Evolutionary conservation across 2,329 filamentous ascomycete genomes (phyloP).

Genomic region (Penicillium sp.): DNA sequence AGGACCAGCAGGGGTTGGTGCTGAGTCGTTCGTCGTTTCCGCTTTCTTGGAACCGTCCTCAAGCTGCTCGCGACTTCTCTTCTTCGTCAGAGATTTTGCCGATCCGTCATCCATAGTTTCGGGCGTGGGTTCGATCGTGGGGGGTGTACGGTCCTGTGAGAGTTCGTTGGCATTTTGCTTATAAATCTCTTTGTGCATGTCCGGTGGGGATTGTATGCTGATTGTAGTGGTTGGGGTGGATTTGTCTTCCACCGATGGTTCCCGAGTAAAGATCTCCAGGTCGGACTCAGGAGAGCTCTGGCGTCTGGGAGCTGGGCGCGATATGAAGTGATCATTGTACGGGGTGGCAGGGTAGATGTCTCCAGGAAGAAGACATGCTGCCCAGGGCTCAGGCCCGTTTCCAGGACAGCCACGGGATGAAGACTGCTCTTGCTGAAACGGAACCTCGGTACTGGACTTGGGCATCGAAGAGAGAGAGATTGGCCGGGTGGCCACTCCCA

Average conservation of each 20-base stretch:
- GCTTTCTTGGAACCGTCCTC: slow-evolving; percentile 34
- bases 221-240: neutral
- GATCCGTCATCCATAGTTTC: slow-evolving; percentile 14
- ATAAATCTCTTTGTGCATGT: neutral
- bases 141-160: neutral
- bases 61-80: slow-evolving; percentile 46
- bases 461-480: neutral
- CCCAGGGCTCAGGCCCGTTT: neutral
- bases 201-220: neutral
- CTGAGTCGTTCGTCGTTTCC: slow-evolving; percentile 10
- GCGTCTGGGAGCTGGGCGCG: neutral
- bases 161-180: neutral
- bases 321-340: neutral
- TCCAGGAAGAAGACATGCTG: neutral
- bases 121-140: neutral
- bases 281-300: neutral
- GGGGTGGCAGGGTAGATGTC: neutral
- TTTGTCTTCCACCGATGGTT: neutral
- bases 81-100: slow-evolving; percentile 42
- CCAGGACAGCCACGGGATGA: neutral
- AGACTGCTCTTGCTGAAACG: neutral
- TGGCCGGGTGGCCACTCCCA: too few relatives aligned
- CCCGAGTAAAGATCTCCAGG: neutral
- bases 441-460: neutral
- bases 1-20: slow-evolving; percentile 7